A percentile compares a stretch with the other conserved stretches of the same genome.
These are phyloP conservation scores for Leishmania arabica DNA, from an alignment of 208 protist genomes.

Conservation along the genomic window DNA sequence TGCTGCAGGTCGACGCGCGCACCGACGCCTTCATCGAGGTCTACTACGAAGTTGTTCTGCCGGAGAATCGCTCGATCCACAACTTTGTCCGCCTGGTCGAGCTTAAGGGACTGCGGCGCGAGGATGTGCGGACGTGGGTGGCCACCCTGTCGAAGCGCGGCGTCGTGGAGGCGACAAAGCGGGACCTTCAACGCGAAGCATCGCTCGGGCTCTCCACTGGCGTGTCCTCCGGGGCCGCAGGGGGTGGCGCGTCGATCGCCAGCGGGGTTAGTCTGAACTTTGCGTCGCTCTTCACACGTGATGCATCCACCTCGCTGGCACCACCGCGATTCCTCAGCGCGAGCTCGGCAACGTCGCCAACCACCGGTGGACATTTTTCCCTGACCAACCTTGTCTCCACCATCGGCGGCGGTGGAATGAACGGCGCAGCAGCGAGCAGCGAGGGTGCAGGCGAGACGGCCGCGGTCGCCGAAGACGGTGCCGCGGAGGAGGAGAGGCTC, in stretches of 20 bases:
- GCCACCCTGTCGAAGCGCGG: conserved; percentile 78
- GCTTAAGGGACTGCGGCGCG: conserved; percentile 79
- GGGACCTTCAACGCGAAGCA: conserved; percentile 56
- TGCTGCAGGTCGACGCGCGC: conserved; percentile 82
- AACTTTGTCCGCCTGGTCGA: conserved; percentile 88
- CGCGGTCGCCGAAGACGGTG: neutral
- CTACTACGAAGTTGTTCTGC: conserved; percentile 81
- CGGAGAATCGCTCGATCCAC: conserved; percentile 87
- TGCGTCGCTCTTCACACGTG: conserved; percentile 49
- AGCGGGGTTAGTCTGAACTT: conserved; percentile 46
- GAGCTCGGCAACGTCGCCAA: conserved; percentile 6
- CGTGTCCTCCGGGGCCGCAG: conserved; percentile 10
- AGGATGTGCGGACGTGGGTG: conserved; percentile 82
- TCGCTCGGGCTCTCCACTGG: conserved; percentile 45
- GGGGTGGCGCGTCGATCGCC: neutral
- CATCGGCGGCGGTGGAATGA: conserved; percentile 15
- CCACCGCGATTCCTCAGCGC: conserved; percentile 1
- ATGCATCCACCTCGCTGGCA: conserved; percentile 21
- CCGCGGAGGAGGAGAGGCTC: conserved; percentile 43
- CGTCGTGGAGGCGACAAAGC: conserved; percentile 85
- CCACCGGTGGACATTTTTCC: conserved; percentile 22
- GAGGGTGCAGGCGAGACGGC: conserved; percentile 1
- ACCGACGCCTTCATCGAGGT: conserved; percentile 80
- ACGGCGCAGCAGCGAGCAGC: neutral
- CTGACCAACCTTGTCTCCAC: conserved; percentile 36